Base-by-base conservation (phyloP, 495 filamentous ascomycete genomes). In the Astrothelium macrocarpum region DNA sequence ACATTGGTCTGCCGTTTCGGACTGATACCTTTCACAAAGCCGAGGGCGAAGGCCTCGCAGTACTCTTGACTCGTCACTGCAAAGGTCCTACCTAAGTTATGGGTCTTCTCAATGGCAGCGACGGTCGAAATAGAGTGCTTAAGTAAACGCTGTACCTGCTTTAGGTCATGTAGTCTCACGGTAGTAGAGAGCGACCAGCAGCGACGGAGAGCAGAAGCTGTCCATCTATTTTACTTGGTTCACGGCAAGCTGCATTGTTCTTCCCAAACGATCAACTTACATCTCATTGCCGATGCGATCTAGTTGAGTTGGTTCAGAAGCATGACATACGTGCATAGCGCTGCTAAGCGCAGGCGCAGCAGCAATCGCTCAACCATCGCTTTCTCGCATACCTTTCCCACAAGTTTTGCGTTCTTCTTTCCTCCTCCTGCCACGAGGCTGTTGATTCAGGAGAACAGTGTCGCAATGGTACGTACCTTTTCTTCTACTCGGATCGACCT, bases 81-180 rank as follows among this genome's bases (percentile, higher is more conserved):
- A n/a, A n/a, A n/a, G n/a, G n/a, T n/a, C n/a, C n/a, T n/a, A n/a
- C n/a, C n/a, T n/a, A n/a, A n/a, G n/a, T n/a, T n/a, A n/a, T n/a
- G n/a, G n/a, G n/a, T n/a, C n/a, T n/a, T n/a, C n/a, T 16, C n/a
- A 49, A 5, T n/a, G 23, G 45, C 14, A 49, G 23, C 45, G 45
- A 18, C 45, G 45, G 45, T 49, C 45, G 45, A 49, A 49, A 49
- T 49, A 49, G n/a, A 49, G 45, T 49, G 45, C 45, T 49, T 49
- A 49, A 49, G 45, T 49, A 49, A 49, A n/a, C 45, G 45, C 12
- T 49, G 45, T 49, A 49, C 45, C 45, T 49, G 45, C 45, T 49
- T 49, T 49, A 49, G 45, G 45, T 20, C n/a, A 12, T 49, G 45
- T 49, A 49, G 45, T 49, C 45, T 49, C 45, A 39, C 36, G 16